These are phyloP conservation scores for Starmerella riodocensis DNA, from an alignment of 805 yeast genomes.

Conservation along the genomic window DNA sequence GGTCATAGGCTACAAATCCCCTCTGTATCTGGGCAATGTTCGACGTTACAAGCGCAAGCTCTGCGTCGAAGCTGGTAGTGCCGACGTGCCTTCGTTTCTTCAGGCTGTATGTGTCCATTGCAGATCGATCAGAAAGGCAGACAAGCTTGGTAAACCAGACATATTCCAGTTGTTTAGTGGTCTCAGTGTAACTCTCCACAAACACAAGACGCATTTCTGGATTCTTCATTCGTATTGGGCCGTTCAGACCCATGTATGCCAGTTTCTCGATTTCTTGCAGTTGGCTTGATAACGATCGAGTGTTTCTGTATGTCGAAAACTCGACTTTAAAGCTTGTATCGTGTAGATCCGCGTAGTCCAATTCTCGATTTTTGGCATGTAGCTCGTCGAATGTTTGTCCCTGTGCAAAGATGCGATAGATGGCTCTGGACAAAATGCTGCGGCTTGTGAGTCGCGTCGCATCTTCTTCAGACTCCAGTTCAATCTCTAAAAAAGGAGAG, in stretches of 20 bases:
- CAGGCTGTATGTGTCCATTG: conserved; percentile 67
- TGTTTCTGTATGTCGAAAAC: conserved; percentile 63
- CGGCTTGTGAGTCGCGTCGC: conserved; percentile 55
- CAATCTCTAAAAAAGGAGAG: conserved; percentile 58
- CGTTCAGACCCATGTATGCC: conserved; percentile 50
- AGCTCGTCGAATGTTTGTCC: conserved; percentile 45
- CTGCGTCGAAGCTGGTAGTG: conserved; percentile 94
- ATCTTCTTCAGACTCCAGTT: conserved; percentile 49
- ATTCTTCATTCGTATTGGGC: conserved; percentile 62
- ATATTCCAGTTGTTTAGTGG: conserved; percentile 38
- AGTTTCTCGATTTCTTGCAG: conserved; percentile 59
- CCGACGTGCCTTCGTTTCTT: conserved; percentile 79
- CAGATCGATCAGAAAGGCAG: conserved; percentile 48
- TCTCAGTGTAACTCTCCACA: conserved; percentile 53
- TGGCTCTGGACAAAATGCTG: conserved; percentile 56
- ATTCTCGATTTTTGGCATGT: conserved; percentile 37
- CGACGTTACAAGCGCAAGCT: conserved; percentile 72
- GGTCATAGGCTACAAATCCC: conserved; percentile 70
- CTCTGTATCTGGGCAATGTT: conserved; percentile 65
- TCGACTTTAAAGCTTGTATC: conserved; percentile 56
- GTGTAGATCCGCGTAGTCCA: conserved; percentile 33
- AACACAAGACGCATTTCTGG: conserved; percentile 62
- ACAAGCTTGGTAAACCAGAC: conserved; percentile 70
- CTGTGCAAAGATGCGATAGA: conserved; percentile 76
- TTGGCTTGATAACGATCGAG: conserved; percentile 39